Percentiles rank a stretch among this genome's conserved stretches.
These are phyloP conservation scores for Peterozyma xylosa DNA, from an alignment of 805 yeast species.

Conservation along the genomic window DNA sequence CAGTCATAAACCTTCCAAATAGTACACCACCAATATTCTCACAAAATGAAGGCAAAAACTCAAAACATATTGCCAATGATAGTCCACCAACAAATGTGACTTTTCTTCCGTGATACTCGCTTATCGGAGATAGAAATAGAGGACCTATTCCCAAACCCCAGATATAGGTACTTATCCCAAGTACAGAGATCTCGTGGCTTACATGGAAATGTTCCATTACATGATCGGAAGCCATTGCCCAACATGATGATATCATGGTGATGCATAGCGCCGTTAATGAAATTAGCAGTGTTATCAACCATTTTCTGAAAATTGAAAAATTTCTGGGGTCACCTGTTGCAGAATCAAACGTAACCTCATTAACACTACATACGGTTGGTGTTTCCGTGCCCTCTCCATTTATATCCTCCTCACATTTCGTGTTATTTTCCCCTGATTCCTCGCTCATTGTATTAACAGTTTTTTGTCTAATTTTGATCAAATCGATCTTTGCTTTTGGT, in stretches of 20 bases:
- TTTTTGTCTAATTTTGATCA: no score
- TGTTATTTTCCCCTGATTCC: no score
- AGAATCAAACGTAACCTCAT: not conserved
- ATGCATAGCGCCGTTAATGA: conserved; percentile 52
- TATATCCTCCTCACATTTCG: no score
- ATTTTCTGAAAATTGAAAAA: conserved; percentile 42
- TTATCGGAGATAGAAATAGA: conserved; percentile 49
- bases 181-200: conserved; percentile 51
- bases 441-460: no score
- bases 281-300: conserved; percentile 46
- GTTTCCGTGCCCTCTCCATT: no score
- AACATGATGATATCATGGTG: conserved; percentile 64
- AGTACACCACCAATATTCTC: conserved; percentile 55
- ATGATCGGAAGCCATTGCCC: conserved; percentile 53
- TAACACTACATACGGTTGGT: not conserved
- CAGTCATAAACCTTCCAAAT: conserved; percentile 60
- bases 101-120: conserved; percentile 51
- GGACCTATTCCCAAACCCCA: conserved; percentile 63
- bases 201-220: conserved; percentile 39
- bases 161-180: conserved; percentile 50
- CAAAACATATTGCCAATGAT: conserved; percentile 37
- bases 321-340: conserved; percentile 5
- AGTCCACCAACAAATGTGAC: conserved; percentile 43
- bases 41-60: conserved; percentile 49
- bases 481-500: no score